Percentiles rank a stretch among this genome's conserved stretches.
Evolutionary conservation across 306 rosid genomes (phyloP).

Genomic region (Acacia acuminata): DNA sequence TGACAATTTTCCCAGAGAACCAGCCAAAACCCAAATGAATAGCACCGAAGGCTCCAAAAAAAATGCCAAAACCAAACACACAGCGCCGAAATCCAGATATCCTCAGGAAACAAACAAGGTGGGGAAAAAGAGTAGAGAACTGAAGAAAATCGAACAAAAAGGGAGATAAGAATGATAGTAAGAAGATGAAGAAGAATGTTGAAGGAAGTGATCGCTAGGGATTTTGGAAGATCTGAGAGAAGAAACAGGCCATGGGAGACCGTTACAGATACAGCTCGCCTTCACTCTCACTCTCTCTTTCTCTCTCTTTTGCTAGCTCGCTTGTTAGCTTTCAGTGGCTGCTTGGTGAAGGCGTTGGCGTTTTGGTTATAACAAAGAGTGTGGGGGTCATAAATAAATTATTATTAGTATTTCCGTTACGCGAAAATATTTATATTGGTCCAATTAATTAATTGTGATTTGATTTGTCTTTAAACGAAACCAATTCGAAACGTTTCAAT

Average conservation of each 20-base stretch:
- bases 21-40: background rate
- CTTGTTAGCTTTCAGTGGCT: background rate
- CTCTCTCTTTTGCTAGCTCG: background rate
- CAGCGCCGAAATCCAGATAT: constrained; percentile 14
- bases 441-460: background rate
- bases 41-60: background rate
- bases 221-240: constrained; percentile 62
- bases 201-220: constrained; percentile 37
- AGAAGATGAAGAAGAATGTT: constrained; percentile 40
- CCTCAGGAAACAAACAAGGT: constrained; percentile 25
- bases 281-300: constrained; percentile 18
- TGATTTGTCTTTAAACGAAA: background rate
- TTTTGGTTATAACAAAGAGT: constrained; percentile 1
- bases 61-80: background rate
- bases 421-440: background rate
- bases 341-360: constrained; percentile 29
- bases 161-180: background rate
- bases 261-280: constrained; percentile 33
- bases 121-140: background rate
- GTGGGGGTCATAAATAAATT: background rate
- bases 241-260: constrained; percentile 40
- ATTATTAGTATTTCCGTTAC: background rate
- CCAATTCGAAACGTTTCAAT: background rate
- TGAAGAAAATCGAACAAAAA: background rate
- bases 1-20: background rate